These are phyloP conservation scores for Trichoderma reesei DNA, from an alignment of 495 filamentous ascomycete species.

Conservation along the genomic window DNA sequence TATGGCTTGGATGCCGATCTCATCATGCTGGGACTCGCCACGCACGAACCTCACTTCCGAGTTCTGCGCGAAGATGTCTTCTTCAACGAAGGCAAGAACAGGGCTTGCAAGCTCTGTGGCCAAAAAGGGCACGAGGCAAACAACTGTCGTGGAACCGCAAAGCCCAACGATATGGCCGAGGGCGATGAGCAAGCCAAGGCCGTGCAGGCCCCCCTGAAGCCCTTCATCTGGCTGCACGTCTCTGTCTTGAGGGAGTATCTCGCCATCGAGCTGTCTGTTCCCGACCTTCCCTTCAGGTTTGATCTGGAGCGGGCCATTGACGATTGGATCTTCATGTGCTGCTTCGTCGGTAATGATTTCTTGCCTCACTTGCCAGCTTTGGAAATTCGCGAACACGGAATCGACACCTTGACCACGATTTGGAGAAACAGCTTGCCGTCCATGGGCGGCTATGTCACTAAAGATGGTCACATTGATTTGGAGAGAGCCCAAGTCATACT, in stretches of 20 bases:
- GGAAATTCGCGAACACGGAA: slow-evolving; percentile 93
- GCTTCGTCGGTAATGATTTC: slow-evolving; percentile 99
- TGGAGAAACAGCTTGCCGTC: slow-evolving; percentile 86
- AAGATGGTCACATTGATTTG: slow-evolving; percentile 86
- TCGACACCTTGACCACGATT: slow-evolving; percentile 88
- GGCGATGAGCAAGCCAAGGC: slow-evolving; percentile 70
- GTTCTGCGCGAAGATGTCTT: slow-evolving; percentile 98
- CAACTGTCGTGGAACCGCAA: slow-evolving; percentile 72
- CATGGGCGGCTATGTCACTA: slow-evolving; percentile 93
- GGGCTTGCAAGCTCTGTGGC: slow-evolving; percentile 76
- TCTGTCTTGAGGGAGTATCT: slow-evolving; percentile 87
- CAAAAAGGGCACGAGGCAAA: slow-evolving; percentile 81
- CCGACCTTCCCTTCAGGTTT: slow-evolving; percentile 62
- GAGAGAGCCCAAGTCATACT: slow-evolving; percentile 81
- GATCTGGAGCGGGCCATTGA: slow-evolving; percentile 94
- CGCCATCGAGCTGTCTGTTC: slow-evolving; percentile 75
- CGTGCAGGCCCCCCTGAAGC: slow-evolving; percentile 47
- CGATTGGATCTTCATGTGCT: slow-evolving; percentile 99
- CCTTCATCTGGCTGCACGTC: slow-evolving; percentile 98
- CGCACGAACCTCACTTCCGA: slow-evolving; percentile 95
- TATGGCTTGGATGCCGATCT: slow-evolving; percentile 95
- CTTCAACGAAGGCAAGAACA: slow-evolving; percentile 70
- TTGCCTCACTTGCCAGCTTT: slow-evolving; percentile 91
- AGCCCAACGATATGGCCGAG: slow-evolving; percentile 68
- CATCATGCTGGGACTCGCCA: slow-evolving; percentile 96